Percentiles rank a stretch among this genome's conserved stretches.
phyloP scores from a whole-genome alignment of 2,329 filamentous ascomycete genomes.

The Dothidotthia symphoricarpi region DNA sequence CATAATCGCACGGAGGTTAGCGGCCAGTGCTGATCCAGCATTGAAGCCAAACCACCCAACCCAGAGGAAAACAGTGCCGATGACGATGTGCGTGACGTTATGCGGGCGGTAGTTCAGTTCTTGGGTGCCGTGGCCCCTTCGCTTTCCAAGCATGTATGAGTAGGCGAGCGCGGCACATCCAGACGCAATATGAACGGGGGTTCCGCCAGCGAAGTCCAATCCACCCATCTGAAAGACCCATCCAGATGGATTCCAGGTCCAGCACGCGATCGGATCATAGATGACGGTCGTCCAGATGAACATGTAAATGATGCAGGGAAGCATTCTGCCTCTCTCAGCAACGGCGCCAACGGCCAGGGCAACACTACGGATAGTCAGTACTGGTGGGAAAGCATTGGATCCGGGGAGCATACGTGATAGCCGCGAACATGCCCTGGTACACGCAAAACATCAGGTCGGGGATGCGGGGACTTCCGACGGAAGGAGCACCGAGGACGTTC shows the following conservation, averaged over 20 bases:
- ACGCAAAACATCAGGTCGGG: conserved; percentile 83
- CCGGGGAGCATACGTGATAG: conserved; percentile 68
- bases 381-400: background rate
- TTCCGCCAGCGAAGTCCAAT: conserved; percentile 86
- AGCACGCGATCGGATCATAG: conserved; percentile 91
- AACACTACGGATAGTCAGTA: conserved; percentile 53
- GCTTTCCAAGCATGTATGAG: conserved; percentile 86
- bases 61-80: conserved; percentile 92
- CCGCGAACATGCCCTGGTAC: conserved; percentile 86
- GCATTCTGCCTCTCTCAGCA: conserved; percentile 82
- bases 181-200: conserved; percentile 84
- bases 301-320: conserved; percentile 88
- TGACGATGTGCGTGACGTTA: conserved; percentile 88
- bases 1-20: conserved; percentile 83
- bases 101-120: conserved; percentile 90
- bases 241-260: conserved; percentile 84
- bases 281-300: conserved; percentile 88
- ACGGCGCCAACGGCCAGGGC: conserved; percentile 82
- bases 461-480: conserved; percentile 68
- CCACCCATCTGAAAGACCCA: conserved; percentile 80
- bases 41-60: conserved; percentile 97
- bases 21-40: conserved; percentile 75
- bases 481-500: conserved; percentile 71
- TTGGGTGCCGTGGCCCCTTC: conserved; percentile 78
- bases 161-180: conserved; percentile 83